phyloP scores from a whole-genome alignment of 2,329 filamentous ascomycete genomes.

The Ascochyta pisi region DNA sequence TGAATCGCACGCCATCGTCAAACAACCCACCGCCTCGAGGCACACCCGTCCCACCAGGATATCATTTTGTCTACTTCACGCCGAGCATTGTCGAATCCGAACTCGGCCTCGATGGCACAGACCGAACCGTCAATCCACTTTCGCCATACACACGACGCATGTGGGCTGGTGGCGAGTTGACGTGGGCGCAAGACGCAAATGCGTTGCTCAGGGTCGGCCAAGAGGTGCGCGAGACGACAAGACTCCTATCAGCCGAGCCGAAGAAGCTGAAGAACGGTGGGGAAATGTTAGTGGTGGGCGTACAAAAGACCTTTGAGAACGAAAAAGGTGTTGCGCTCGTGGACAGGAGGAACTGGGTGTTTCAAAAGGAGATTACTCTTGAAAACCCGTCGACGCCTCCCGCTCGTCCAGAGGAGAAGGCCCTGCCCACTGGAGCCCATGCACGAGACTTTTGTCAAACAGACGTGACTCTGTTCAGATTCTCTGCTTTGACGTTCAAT shows the following conservation, averaged over 20 bases:
- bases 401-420: constrained; percentile 26
- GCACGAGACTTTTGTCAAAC: constrained; percentile 69
- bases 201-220: constrained; percentile 38
- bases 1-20: constrained; percentile 34
- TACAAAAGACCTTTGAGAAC: constrained; percentile 61
- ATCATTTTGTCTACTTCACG: constrained; percentile 91
- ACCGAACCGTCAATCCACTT: constrained; percentile 78
- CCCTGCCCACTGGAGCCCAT: constrained; percentile 25
- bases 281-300: constrained; percentile 66
- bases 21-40: constrained; percentile 30
- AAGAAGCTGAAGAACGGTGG: constrained; percentile 59
- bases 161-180: constrained; percentile 86
- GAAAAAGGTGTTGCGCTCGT: constrained; percentile 43
- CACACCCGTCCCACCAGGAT: constrained; percentile 65
- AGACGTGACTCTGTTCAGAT: constrained; percentile 80
- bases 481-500: constrained; percentile 91
- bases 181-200: constrained; percentile 54
- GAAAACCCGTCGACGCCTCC: constrained; percentile 46
- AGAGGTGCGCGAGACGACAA: constrained; percentile 53
- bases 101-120: constrained; percentile 83
- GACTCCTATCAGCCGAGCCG: constrained; percentile 53
- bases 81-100: constrained; percentile 68
- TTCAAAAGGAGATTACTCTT: constrained; percentile 51
- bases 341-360: constrained; percentile 50
- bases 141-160: constrained; percentile 75